Evolutionary conservation across 1,284 basidiomycete species (phyloP), one percentile per base, ranked within the genome.

Genomic region (Cryptococcus sp.): DNA sequence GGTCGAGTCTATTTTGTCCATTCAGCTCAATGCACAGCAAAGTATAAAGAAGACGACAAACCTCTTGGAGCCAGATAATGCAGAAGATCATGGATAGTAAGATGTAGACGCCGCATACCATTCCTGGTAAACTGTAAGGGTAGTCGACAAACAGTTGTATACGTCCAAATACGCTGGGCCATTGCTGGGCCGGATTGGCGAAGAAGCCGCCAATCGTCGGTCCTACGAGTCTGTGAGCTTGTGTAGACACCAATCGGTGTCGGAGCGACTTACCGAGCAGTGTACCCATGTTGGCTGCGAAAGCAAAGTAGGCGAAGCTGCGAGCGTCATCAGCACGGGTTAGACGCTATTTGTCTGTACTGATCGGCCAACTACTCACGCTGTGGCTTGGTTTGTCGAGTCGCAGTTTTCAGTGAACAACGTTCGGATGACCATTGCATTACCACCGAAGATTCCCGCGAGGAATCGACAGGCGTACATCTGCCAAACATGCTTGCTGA

Each of bases 281-380:
- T 37, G 57, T 62, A 15, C 68, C 67, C 37, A 69, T 52, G 47
- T 67, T 69, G 34, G 64, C 63, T 15, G 62, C 58, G 49, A 70
- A 70, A 3, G 68, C 65, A 56, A 69, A 72, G 39, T 65, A 64
- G 20, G 66, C 59, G 53, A 70, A 72, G 4, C 61, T 63, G 44
- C 15, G n/a, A 19, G 37, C n/a, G 25, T 34, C 13, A 16, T 34
- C 3, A 19, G 38, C 7, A 23, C 23, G 13, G 17, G 17, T n/a
- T 7, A 22, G 29, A 2, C 46, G 23, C 25, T 22, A 5, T 4
- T 4, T 10, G 8, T 13, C 8, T 10, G 29, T 7, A 5, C n/a
- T 5, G 17, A 15, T 8, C n/a, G 41, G 15, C 29, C 22, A n/a
- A 19, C 13, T 29, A 60, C 60, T 52, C 53, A 63, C 46, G 68